Conservation (phyloP, 2,329 filamentous ascomycete species). For the Cytospora chrysosperma region DNA sequence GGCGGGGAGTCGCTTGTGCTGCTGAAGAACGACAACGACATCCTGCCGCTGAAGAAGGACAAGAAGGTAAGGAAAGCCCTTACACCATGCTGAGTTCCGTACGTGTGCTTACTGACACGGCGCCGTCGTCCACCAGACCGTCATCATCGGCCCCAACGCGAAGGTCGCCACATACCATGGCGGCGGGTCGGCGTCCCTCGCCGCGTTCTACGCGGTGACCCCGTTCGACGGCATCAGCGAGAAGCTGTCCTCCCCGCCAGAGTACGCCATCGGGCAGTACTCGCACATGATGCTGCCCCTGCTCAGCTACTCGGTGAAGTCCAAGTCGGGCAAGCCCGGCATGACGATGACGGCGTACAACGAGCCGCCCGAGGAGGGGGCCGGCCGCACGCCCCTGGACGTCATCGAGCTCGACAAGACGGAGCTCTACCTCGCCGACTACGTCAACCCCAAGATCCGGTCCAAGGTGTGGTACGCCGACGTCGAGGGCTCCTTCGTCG, state of each 20-base stretch:
- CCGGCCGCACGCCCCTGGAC: constrained; percentile 51
- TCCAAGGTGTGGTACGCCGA: constrained; percentile 57
- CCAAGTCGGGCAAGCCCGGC: constrained; percentile 52
- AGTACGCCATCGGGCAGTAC: constrained; percentile 61
- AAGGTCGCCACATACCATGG: constrained; percentile 59
- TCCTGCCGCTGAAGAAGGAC: constrained; percentile 63
- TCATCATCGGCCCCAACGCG: constrained; percentile 58
- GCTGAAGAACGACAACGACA: constrained; percentile 66
- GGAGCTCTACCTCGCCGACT: constrained; percentile 51
- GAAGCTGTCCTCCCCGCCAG: constrained; percentile 44
- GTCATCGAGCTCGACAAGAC: constrained; percentile 48
- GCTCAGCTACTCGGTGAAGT: constrained; percentile 52
- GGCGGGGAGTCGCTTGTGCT: constrained; percentile 71
- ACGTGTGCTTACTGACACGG: neutral
- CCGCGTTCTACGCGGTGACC: constrained; percentile 66
- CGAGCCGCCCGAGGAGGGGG: constrained; percentile 48
- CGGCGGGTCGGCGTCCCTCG: constrained; percentile 62
- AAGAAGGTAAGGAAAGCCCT: constrained; percentile 55
- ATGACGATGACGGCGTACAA: constrained; percentile 64
- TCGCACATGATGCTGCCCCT: constrained; percentile 64
- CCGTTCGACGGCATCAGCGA: constrained; percentile 69
- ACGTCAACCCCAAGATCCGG: constrained; percentile 52
- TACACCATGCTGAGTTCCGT: neutral
- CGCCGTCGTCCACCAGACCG: constrained; percentile 39
- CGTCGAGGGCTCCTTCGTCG: constrained; percentile 59